Base-by-base conservation (phyloP, 306 rosid species). In the Fagus sylvatica region DNA sequence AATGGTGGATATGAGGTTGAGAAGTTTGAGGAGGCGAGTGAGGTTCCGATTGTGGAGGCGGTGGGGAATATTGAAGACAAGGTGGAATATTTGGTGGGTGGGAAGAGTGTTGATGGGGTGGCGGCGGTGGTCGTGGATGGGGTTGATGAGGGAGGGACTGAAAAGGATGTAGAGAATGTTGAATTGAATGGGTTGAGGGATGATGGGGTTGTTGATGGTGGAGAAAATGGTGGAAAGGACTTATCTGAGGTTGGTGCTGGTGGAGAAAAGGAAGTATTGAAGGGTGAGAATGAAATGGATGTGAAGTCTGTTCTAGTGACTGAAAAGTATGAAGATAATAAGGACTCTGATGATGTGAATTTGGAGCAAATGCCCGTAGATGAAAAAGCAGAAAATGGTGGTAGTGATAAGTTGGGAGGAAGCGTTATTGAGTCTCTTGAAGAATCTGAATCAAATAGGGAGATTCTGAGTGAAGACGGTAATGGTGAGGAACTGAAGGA, bases 11-110 rank as follows among this genome's bases (percentile, higher is more conserved):
- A 73, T 66, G 79, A 82, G 79, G 46, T 37, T n/a, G 91, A 85
- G 42, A 66, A 81, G 39, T 90, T 85, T 81, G 88, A 86, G 75
- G 96, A 85, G 83, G 91, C 85, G 1, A 69, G 79, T 19, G 88
- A 77, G 59, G 68, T 61, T 59, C 67, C 43, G 0, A 65, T 32
- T 46, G 73, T 67, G 22, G 81, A 61, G 69, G 36, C 9, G 42
- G 53, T 51, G 5, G 67, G 73, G 39, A 68, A 48, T 53, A 81
- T 6, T 9, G 79, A 53, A 30, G 74, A 73, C 78, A 71, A 76
- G 76, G 77, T 16, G 48, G 67, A 74, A 12, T 53, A 2, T 53
- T 4, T 51, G 65, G 70, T 53, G 43, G 79, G 41, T 57, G 72
- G 42, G 77, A 64, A 37, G 53, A 36, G 65, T 11, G 73, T 51